These are phyloP conservation scores for Penicillium sp. DNA, from an alignment of 2,329 filamentous ascomycete genomes.

Conservation along the genomic window DNA sequence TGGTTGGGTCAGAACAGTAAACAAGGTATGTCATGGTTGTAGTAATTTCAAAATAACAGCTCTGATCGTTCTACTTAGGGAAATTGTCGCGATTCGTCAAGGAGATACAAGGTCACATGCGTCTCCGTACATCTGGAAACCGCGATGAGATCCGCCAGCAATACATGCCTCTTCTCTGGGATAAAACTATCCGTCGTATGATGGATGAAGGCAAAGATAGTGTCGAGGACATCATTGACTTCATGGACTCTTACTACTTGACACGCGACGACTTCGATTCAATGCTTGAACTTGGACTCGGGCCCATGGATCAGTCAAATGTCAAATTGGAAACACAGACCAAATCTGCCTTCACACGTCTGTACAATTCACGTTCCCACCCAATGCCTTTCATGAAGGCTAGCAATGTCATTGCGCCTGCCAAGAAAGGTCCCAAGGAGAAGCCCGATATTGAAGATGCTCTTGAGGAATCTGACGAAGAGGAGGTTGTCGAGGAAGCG, in stretches of 20 bases:
- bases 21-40: slow-evolving; percentile 56
- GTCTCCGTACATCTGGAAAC: slow-evolving; percentile 84
- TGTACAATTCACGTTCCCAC: slow-evolving; percentile 85
- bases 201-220: slow-evolving; percentile 78
- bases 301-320: slow-evolving; percentile 72
- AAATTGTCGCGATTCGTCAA: slow-evolving; percentile 79
- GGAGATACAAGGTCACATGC: slow-evolving; percentile 97
- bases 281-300: slow-evolving; percentile 87
- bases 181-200: slow-evolving; percentile 72
- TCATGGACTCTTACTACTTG: slow-evolving; percentile 97
- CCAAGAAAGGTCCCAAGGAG: slow-evolving; percentile 68
- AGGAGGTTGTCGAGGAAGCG: slow-evolving; percentile 57
- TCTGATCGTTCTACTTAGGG: slow-evolving; percentile 30
- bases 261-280: slow-evolving; percentile 94
- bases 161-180: slow-evolving; percentile 87
- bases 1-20: slow-evolving; percentile 98
- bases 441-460: slow-evolving; percentile 95
- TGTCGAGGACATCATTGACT: slow-evolving; percentile 79
- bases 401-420: slow-evolving; percentile 68
- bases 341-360: slow-evolving; percentile 85
- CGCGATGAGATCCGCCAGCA: slow-evolving; percentile 92
- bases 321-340: slow-evolving; percentile 81
- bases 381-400: slow-evolving; percentile 97
- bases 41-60: background rate
- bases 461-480: slow-evolving; percentile 84